phyloP scores from a whole-genome alignment of 768 basidiomycete species.

The Russula lepida region DNA sequence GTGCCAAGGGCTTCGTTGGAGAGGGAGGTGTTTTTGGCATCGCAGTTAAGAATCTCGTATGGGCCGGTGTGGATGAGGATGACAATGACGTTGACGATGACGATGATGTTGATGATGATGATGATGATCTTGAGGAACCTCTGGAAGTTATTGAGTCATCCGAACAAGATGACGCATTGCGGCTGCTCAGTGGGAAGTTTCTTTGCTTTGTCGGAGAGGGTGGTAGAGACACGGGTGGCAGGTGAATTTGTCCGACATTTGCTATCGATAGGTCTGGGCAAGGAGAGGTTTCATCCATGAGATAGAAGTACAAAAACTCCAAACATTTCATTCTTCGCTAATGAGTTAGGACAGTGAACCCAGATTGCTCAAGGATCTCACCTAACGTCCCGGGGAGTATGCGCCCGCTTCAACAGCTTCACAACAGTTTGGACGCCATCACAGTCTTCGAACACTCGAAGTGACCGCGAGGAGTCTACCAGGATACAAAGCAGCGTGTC shows the following conservation, averaged over 20 bases:
- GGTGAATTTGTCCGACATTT: constrained; percentile 28
- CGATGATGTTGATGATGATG: constrained; percentile 17
- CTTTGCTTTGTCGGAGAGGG: constrained; percentile 19
- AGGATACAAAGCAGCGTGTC: constrained; percentile 83
- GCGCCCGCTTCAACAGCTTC: constrained; percentile 79
- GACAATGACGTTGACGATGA: constrained; percentile 27
- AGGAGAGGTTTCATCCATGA: constrained; percentile 66
- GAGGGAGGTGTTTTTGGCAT: constrained; percentile 12
- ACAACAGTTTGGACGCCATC: constrained; percentile 77
- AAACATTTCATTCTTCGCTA: constrained; percentile 85
- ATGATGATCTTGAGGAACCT: constrained; percentile 16
- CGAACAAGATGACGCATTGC: constrained; percentile 21
- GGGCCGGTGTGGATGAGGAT: constrained; percentile 28
- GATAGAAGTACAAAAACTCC: constrained; percentile 91
- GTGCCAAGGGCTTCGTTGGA: constrained; percentile 17
- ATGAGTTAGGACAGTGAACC: neutral
- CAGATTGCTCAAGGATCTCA: constrained; percentile 30
- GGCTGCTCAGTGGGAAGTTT: constrained; percentile 15
- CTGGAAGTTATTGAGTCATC: constrained; percentile 18
- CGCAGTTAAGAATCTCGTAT: constrained; percentile 16
- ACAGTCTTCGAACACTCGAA: constrained; percentile 70
- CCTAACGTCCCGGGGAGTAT: constrained; percentile 84
- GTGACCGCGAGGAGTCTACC: constrained; percentile 72
- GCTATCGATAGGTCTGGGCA: constrained; percentile 18
- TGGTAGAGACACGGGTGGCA: constrained; percentile 33